Percentiles rank a stretch among this genome's conserved stretches.
These are phyloP conservation scores for Agaricus blazei DNA, from an alignment of 768 basidiomycete genomes.

Conservation along the genomic window DNA sequence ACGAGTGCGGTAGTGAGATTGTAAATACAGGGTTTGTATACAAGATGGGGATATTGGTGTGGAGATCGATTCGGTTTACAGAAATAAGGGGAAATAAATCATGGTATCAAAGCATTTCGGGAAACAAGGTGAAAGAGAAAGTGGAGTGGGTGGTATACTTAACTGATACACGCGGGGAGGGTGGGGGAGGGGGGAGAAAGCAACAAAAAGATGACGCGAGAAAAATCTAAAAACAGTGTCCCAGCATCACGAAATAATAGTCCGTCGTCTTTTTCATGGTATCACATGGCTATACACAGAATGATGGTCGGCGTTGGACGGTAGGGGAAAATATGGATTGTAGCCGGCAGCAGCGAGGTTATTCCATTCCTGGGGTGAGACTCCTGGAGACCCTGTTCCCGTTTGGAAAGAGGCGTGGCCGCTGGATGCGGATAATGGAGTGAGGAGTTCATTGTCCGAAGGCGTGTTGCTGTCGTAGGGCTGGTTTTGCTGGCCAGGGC, in stretches of 20 bases:
- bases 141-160: background rate
- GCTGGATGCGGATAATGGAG: slow-evolving; percentile 47
- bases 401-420: slow-evolving; percentile 42
- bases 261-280: slow-evolving; percentile 33
- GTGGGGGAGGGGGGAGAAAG: slow-evolving; percentile 6
- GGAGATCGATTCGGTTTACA: background rate
- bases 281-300: slow-evolving; percentile 55
- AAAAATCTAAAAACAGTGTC: background rate
- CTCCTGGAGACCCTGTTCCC: slow-evolving; percentile 35
- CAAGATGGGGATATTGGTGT: slow-evolving; percentile 1
- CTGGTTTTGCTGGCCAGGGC: slow-evolving; percentile 18
- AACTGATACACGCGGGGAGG: background rate
- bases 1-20: background rate
- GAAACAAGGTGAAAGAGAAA: background rate
- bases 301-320: slow-evolving; percentile 40
- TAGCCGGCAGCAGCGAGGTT: slow-evolving; percentile 50
- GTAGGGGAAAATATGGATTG: slow-evolving; percentile 66
- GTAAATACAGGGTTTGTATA: slow-evolving; percentile 6
- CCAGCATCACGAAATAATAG: background rate
- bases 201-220: too few species aligned
- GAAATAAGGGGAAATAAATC: background rate
- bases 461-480: slow-evolving; percentile 56
- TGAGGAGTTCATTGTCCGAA: slow-evolving; percentile 59
- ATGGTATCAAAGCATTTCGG: slow-evolving; percentile 1
- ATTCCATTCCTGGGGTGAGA: slow-evolving; percentile 60